phyloP scores from a whole-genome alignment of 177 flowering plant species.

The Vitis hybrid region DNA sequence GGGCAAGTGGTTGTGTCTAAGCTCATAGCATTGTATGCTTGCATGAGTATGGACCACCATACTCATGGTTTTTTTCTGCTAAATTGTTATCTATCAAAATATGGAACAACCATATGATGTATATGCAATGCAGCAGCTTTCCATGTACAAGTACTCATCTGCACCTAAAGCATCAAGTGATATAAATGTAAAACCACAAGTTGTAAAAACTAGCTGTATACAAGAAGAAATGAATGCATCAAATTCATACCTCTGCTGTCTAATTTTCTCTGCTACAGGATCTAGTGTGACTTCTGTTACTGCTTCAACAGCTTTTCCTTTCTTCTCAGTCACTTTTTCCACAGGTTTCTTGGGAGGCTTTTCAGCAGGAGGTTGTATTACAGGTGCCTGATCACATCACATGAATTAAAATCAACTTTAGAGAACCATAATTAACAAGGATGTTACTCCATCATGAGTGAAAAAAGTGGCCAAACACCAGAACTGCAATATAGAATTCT shows the following conservation, averaged over 20 bases:
- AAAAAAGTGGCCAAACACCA: neutral
- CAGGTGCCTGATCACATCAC: constrained; percentile 46
- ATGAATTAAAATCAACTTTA: neutral
- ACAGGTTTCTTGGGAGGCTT: constrained; percentile 57
- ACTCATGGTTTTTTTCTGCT: no score
- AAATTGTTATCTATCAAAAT: no score
- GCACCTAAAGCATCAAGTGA: no score
- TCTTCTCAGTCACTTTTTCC: constrained; percentile 50
- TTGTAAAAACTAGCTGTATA: neutral
- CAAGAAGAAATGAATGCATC: neutral
- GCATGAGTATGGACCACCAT: no score
- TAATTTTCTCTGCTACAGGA: constrained; percentile 91
- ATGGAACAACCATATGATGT: neutral
- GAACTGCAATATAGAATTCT: neutral
- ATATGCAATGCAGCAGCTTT: neutral
- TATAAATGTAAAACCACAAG: no score
- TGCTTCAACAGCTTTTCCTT: constrained; percentile 50
- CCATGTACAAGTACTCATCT: neutral
- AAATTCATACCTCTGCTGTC: constrained; percentile 69
- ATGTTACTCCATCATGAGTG: neutral
- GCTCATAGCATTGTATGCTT: no score
- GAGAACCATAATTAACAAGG: neutral
- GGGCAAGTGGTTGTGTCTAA: no score
- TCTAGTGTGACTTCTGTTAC: constrained; percentile 57
- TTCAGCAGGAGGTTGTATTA: constrained; percentile 38